Conservation (phyloP, 768 basidiomycete species). For the Kwoniella dejecticola region DNA sequence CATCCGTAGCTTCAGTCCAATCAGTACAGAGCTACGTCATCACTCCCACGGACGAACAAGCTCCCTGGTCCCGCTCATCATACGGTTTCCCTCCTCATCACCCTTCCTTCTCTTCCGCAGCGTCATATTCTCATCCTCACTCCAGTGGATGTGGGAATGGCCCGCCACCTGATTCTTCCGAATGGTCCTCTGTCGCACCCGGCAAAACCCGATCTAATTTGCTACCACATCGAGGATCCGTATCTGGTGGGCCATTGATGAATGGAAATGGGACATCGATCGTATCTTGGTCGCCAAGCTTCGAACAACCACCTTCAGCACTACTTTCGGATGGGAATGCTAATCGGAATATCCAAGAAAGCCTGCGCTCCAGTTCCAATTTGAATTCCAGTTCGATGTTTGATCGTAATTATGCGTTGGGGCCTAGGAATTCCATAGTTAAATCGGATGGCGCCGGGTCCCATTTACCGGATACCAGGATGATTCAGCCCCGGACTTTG, state of each 20-base stretch:
- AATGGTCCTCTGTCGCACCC: slow-evolving; percentile 24
- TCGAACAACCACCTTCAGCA: neutral
- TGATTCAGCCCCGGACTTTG: slow-evolving; percentile 7
- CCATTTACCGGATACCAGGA: neutral
- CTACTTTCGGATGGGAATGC: too few relatives aligned
- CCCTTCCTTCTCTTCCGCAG: slow-evolving; percentile 7
- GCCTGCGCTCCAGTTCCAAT: neutral
- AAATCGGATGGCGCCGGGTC: neutral
- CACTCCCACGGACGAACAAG: slow-evolving; percentile 30
- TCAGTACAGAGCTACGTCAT: slow-evolving; percentile 21
- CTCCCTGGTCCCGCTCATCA: slow-evolving; percentile 13
- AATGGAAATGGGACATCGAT: slow-evolving; percentile 6
- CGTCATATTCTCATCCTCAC: too few relatives aligned
- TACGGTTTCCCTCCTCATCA: slow-evolving; percentile 31
- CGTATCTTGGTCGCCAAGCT: slow-evolving; percentile 21
- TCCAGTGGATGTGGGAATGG: too few relatives aligned
- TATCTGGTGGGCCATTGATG: neutral
- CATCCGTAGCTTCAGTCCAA: slow-evolving; percentile 15
- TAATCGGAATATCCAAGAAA: too few relatives aligned
- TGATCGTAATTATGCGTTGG: slow-evolving; percentile 22
- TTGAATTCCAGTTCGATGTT: slow-evolving; percentile 9
- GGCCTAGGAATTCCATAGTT: neutral
- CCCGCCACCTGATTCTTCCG: slow-evolving; percentile 12
- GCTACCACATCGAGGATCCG: neutral
- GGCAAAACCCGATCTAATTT: neutral